Percentiles rank a stretch among this genome's conserved stretches.
These are phyloP conservation scores for Neurospora sp. DNA, from an alignment of 495 filamentous ascomycete genomes.

Conservation along the genomic window DNA sequence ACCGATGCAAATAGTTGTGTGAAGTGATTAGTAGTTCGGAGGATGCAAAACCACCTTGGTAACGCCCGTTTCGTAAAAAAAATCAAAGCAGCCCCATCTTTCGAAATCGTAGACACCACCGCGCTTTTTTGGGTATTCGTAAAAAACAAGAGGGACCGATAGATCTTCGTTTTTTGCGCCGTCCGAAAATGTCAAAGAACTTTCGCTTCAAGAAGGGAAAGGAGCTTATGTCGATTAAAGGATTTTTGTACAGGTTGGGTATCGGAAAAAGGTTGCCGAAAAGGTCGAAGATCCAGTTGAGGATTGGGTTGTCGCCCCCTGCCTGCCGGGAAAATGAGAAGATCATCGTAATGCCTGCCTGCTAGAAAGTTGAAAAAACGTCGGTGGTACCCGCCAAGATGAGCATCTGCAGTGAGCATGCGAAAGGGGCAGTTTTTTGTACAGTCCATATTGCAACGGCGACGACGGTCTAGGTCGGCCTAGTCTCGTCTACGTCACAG, in stretches of 20 bases:
- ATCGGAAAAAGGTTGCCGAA: conserved; percentile 11
- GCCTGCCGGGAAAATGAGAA: conserved; percentile 20
- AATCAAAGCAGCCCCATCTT: conserved; percentile 20
- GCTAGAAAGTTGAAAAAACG: conserved; percentile 13
- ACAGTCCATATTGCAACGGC: conserved; percentile 20
- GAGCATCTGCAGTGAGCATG: conserved; percentile 19
- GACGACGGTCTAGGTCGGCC: conserved; percentile 20
- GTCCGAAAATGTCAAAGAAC: conserved; percentile 23
- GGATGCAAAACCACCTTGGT: conserved; percentile 24
- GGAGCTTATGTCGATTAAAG: conserved; percentile 24
- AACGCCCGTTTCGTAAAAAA: conserved; percentile 23
- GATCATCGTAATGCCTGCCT: conserved; percentile 25
- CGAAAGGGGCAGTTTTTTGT: conserved; percentile 17
- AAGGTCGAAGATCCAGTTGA: conserved; percentile 24
- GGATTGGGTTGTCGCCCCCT: conserved; percentile 12
- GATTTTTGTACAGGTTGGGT: conserved; percentile 26
- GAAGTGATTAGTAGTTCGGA: conserved; percentile 12
- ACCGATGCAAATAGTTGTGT: conserved; percentile 22
- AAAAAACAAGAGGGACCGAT: conserved; percentile 27
- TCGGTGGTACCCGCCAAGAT: conserved; percentile 31
- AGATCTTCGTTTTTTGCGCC: conserved; percentile 24
- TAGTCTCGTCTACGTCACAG: conserved; percentile 20
- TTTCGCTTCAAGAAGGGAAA: conserved; percentile 19
- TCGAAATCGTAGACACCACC: conserved; percentile 21
- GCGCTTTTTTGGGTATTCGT: conserved; percentile 15